phyloP scores from a whole-genome alignment of 2,329 filamentous ascomycete species.

The Alternaria longipes region DNA sequence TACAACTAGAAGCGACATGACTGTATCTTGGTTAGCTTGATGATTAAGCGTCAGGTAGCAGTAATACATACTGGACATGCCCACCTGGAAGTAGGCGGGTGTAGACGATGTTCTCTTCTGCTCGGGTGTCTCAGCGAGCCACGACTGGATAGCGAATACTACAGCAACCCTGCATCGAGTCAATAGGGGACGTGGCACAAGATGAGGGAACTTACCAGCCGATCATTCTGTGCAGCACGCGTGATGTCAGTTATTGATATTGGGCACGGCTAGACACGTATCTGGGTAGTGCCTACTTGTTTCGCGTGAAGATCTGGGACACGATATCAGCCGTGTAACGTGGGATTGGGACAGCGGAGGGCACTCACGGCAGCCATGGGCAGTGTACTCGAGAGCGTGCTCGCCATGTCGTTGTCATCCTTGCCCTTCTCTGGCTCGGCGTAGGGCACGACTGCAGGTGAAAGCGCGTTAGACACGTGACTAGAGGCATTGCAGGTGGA shows the following conservation, averaged over 20 bases:
- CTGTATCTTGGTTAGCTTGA: slow-evolving; percentile 31
- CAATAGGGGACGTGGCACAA: slow-evolving; percentile 21
- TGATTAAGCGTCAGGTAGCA: neutral
- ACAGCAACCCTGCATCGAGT: slow-evolving; percentile 69
- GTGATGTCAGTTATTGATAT: slow-evolving; percentile 28
- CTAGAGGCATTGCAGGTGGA: neutral
- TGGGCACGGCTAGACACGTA: slow-evolving; percentile 13
- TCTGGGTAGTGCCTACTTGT: slow-evolving; percentile 67
- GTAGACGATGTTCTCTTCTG: slow-evolving; percentile 71
- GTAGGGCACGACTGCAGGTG: slow-evolving; percentile 80
- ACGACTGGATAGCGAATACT: slow-evolving; percentile 77
- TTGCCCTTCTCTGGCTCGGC: slow-evolving; percentile 75
- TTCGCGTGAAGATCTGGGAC: slow-evolving; percentile 82
- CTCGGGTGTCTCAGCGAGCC: slow-evolving; percentile 78
- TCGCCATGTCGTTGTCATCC: slow-evolving; percentile 72
- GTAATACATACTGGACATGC: slow-evolving; percentile 76
- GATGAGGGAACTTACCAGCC: slow-evolving; percentile 62
- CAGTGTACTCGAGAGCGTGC: slow-evolving; percentile 78
- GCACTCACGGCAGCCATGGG: slow-evolving; percentile 84
- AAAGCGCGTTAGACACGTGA: slow-evolving; percentile 43
- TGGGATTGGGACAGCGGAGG: slow-evolving; percentile 14
- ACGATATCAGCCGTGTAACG: slow-evolving; percentile 41
- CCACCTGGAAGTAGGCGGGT: slow-evolving; percentile 77
- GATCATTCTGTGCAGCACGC: slow-evolving; percentile 62
- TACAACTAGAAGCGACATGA: slow-evolving; percentile 59